Conservation (phyloP, 148 eudicot genomes). For the Rhododendron molle region DNA sequence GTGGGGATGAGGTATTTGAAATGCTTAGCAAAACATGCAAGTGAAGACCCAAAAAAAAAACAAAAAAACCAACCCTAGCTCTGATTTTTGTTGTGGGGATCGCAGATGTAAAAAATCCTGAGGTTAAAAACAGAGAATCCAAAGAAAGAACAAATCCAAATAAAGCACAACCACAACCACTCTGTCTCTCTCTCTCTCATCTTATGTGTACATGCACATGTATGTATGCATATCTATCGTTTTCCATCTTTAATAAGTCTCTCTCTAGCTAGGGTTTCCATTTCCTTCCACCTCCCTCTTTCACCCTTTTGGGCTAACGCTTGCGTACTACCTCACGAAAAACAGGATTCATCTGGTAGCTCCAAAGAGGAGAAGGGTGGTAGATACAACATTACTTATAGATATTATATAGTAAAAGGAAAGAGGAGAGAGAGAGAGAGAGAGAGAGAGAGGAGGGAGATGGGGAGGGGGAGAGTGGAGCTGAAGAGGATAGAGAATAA, state of each 20-base stretch:
- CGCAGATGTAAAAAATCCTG: slow-evolving; percentile 6
- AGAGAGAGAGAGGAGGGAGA: slow-evolving; percentile 23
- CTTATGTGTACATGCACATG: not conserved
- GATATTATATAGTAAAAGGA: slow-evolving; percentile 3
- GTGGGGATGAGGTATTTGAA: not conserved
- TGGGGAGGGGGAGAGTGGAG: slow-evolving; percentile 78
- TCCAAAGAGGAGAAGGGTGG: not conserved
- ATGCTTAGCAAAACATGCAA: not conserved
- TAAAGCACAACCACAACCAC: not conserved
- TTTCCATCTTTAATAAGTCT: slow-evolving; percentile 4
- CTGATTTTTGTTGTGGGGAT: not conserved
- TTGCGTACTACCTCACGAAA: not conserved
- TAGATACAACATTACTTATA: not conserved
- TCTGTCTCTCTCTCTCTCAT: not conserved
- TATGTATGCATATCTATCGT: not conserved
- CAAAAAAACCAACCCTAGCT: slow-evolving; percentile 20
- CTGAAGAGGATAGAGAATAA: slow-evolving; percentile 79
- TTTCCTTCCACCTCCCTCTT: not conserved
- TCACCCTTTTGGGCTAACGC: slow-evolving; percentile 11
- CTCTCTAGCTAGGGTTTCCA: slow-evolving; percentile 15
- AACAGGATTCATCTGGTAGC: not conserved
- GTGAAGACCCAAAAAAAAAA: not conserved
- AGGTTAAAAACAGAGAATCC: slow-evolving; percentile 8
- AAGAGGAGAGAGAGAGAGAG: not conserved
- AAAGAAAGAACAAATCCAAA: slow-evolving; percentile 1